Evolutionary conservation across 306 rosid genomes (phyloP), one percentile per base, ranked within the genome.

Genomic region (Vicia faba): DNA sequence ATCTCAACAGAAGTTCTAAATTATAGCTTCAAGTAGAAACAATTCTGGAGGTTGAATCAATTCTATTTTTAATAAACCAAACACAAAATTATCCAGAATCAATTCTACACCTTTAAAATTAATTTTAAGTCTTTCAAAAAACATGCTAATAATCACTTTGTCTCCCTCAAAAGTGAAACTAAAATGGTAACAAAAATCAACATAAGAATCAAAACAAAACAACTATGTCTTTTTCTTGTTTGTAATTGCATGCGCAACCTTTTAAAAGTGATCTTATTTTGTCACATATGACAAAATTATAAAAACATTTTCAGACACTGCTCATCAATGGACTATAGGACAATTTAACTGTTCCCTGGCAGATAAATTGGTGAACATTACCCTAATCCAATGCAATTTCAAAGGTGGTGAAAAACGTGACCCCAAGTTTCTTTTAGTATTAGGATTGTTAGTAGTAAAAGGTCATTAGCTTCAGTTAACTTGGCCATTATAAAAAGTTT

Each of bases 281-380:
- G 44, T 74, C 3, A 66, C 23, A 9, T 33, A 16, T 6, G 4
- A 29, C 13, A 8, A 8, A 5, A 29, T 29, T 29, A 4, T 29
- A 5, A 5, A 29, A 29, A 29, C 35, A 5, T 65, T 65, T 60
- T 25, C 70, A 91, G 95, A 71, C 60, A 14, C 41, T 89, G 68
- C 58, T 92, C 9, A 78, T 89, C 41, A 89, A 92, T 49, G 98
- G 98, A 63, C 78, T 86, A 41, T 86, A 41, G 96, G 96, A 15
- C 96, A 92, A 15, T 87, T 70, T 79, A 75, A 86, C 29, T 92
- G 96, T 39, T 83, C 96, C 0, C 45, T 92, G 5, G 96, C 87
- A n/a, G 81, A 83, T 5, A 71, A 69, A 20, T 71, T 61, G 3
- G 29, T 19, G 39, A 77, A 77, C 69, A 60, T 73, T 3, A 57